phyloP scores from a whole-genome alignment of 2,329 filamentous ascomycete species.

The Epichloe hybrida region DNA sequence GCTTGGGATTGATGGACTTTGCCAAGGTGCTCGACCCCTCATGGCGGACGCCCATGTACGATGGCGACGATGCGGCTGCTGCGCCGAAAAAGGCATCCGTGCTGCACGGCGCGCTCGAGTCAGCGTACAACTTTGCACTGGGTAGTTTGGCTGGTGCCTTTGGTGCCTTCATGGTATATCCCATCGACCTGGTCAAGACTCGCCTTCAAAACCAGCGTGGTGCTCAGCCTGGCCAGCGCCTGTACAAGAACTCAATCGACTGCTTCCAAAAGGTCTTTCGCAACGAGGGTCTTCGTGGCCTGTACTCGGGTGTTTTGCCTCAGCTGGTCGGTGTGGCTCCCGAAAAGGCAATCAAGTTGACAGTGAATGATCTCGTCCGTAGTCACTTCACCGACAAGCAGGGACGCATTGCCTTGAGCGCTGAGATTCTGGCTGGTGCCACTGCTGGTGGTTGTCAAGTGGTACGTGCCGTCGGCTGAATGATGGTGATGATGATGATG shows the following conservation, averaged over 20 bases:
- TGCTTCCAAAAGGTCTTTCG: slow-evolving; percentile 86
- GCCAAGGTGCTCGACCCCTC: slow-evolving; percentile 88
- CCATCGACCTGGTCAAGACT: slow-evolving; percentile 97
- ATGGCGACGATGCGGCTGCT: slow-evolving; percentile 30
- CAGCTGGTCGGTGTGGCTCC: slow-evolving; percentile 97
- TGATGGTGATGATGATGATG: neutral
- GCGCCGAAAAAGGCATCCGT: slow-evolving; percentile 23
- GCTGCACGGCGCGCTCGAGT: slow-evolving; percentile 49
- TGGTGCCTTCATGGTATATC: slow-evolving; percentile 98
- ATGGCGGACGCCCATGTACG: slow-evolving; percentile 57
- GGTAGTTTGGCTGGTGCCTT: slow-evolving; percentile 90
- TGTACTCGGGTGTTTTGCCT: slow-evolving; percentile 90
- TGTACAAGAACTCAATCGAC: slow-evolving; percentile 97
- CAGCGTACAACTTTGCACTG: slow-evolving; percentile 78
- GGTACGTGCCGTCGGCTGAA: slow-evolving; percentile 53
- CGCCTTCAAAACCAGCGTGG: slow-evolving; percentile 94
- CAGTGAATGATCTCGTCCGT: slow-evolving; percentile 89
- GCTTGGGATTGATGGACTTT: slow-evolving; percentile 73
- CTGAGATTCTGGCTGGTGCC: slow-evolving; percentile 80
- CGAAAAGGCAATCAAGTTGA: slow-evolving; percentile 98
- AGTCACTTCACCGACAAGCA: slow-evolving; percentile 62
- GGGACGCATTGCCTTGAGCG: slow-evolving; percentile 53
- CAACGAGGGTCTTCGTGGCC: slow-evolving; percentile 77
- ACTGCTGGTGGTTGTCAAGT: slow-evolving; percentile 90
- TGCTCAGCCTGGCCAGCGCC: slow-evolving; percentile 64